A percentile compares a stretch with the other conserved stretches of the same genome.
Conservation (phyloP, 83 land plant genomes). For the Diphasiastrum complanatum region DNA sequence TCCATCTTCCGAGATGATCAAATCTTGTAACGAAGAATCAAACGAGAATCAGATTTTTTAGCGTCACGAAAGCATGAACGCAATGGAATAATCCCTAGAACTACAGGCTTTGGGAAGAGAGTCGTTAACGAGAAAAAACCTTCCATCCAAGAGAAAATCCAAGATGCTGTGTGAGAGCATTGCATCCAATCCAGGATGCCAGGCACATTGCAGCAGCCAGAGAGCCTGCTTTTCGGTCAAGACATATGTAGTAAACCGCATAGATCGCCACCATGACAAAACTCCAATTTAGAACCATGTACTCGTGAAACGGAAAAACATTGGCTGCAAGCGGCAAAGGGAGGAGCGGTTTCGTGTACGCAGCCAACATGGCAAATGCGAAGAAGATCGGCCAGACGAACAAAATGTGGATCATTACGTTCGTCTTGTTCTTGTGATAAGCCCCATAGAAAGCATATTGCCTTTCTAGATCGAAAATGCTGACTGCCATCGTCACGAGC, state of each 20-base stretch:
- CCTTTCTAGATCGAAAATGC: constrained; percentile 67
- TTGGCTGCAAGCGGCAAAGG: constrained; percentile 20
- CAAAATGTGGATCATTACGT: constrained; percentile 61
- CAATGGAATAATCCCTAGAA: no score
- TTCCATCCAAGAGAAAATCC: constrained; percentile 81
- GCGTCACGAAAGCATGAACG: no score
- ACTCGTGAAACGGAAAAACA: constrained; percentile 31
- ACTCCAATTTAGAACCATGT: constrained; percentile 50
- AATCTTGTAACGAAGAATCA: no score
- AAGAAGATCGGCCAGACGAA: constrained; percentile 96
- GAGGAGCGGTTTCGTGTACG: constrained; percentile 47
- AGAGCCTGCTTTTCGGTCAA: constrained; percentile 71
- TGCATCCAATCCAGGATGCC: constrained; percentile 67
- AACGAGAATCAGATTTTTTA: no score
- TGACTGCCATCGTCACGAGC: constrained; percentile 48
- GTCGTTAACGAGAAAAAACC: no score
- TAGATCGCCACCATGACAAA: constrained; percentile 48
- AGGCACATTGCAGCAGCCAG: constrained; percentile 68
- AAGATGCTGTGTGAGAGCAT: constrained; percentile 43
- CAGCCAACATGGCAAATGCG: constrained; percentile 44
- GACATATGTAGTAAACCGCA: constrained; percentile 39
- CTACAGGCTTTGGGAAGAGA: no score
- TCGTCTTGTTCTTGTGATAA: constrained; percentile 77
- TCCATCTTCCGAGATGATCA: no score
- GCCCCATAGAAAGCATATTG: constrained; percentile 95